phyloP scores from a whole-genome alignment of 2,329 filamentous ascomycete genomes.

The Tricladium varicosporioides region DNA sequence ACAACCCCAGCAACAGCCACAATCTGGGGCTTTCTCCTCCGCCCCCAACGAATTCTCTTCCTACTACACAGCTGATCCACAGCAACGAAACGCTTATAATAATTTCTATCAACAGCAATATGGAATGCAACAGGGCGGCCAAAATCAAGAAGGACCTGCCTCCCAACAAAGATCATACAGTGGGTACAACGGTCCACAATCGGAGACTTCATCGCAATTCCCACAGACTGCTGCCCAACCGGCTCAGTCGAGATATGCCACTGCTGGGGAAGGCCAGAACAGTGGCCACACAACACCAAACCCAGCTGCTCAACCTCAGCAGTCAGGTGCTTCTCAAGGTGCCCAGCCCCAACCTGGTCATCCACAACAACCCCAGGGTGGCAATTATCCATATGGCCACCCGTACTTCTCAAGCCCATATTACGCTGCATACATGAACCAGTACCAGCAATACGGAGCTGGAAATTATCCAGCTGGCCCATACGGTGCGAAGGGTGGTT shows the following conservation, averaged over 20 bases:
- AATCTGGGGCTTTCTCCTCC: conserved; percentile 67
- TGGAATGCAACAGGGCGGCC: conserved; percentile 46
- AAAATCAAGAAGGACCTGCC: conserved; percentile 71
- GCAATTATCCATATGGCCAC: conserved; percentile 52
- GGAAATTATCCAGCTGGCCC: conserved; percentile 37
- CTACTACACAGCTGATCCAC: conserved; percentile 78
- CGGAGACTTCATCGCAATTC: conserved; percentile 64
- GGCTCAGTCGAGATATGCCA: conserved; percentile 55
- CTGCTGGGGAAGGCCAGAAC: conserved; percentile 69
- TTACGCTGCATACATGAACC: conserved; percentile 59
- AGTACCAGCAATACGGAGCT: conserved; percentile 44
- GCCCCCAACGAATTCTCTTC: conserved; percentile 77
- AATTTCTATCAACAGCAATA: conserved; percentile 68
- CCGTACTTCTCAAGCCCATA: conserved; percentile 63
- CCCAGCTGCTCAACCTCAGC: conserved; percentile 60
- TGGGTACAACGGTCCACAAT: conserved; percentile 68
- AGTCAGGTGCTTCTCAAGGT: conserved; percentile 45
- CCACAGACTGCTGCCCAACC: conserved; percentile 71
- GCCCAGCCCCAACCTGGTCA: conserved; percentile 42
- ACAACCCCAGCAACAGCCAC: conserved; percentile 54
- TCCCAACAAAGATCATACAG: conserved; percentile 75
- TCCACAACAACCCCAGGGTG: conserved; percentile 48
- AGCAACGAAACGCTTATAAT: conserved; percentile 70
- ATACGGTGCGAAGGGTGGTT: conserved; percentile 35
- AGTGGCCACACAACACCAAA: conserved; percentile 92